Conservation (phyloP, 2,329 filamentous ascomycete genomes). For the Oidium heveae region DNA sequence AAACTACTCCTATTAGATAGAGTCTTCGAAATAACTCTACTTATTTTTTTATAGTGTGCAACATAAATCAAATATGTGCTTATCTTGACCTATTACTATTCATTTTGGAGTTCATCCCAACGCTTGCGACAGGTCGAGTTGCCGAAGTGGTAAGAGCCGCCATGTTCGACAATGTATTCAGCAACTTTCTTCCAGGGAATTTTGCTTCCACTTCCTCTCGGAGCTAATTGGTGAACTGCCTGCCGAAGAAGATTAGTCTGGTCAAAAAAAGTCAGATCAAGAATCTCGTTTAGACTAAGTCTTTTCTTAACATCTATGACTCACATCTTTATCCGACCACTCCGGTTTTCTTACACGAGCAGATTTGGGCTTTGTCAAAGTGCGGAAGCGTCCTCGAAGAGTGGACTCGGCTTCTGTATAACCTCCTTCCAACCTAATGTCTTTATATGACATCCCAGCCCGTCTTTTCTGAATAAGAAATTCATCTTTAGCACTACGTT, state of each 20-base stretch:
- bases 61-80: too few species aligned
- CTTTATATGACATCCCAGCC: constrained; percentile 34
- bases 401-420: constrained; percentile 46
- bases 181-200: constrained; percentile 32
- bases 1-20: too few species aligned
- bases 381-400: constrained; percentile 40
- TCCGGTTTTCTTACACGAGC: constrained; percentile 38
- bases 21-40: too few species aligned
- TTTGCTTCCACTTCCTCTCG: constrained; percentile 14
- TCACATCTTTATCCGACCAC: constrained; percentile 39
- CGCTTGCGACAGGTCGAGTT: constrained; percentile 31
- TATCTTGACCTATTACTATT: not conserved
- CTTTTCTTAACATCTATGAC: constrained; percentile 13
- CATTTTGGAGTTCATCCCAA: constrained; percentile 20
- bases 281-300: too few species aligned
- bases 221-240: constrained; percentile 18
- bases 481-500: constrained; percentile 18
- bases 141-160: constrained; percentile 33
- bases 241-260: constrained; percentile 21
- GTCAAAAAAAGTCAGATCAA: too few species aligned
- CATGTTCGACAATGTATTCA: constrained; percentile 24
- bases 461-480: constrained; percentile 28
- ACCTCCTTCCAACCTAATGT: constrained; percentile 29
- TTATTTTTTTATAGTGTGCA: too few species aligned
- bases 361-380: constrained; percentile 35